Evolutionary conservation across 495 filamentous ascomycete genomes (phyloP).

Genomic region (Bacidia gigantensis): DNA sequence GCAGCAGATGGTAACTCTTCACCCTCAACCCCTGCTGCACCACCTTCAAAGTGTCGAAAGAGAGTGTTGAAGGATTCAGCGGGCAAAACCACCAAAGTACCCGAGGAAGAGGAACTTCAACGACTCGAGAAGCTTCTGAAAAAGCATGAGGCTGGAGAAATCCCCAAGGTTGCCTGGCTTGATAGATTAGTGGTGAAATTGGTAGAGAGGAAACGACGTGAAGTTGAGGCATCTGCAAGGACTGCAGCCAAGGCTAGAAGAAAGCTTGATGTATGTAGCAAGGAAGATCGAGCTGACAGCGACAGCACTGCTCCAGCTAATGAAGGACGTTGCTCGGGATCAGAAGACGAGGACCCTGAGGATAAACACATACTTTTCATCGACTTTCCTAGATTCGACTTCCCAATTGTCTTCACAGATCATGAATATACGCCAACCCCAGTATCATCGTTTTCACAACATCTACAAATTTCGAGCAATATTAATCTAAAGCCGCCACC

Average conservation of each 20-base stretch:
- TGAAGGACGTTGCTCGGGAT: constrained; percentile 18
- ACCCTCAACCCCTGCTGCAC: constrained; percentile 61
- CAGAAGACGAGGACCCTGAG: constrained; percentile 29
- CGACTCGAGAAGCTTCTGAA: constrained; percentile 80
- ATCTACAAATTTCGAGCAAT: constrained; percentile 47
- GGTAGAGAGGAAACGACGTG: constrained; percentile 58
- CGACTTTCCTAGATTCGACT: constrained; percentile 89
- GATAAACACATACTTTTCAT: constrained; percentile 62
- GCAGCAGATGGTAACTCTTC: constrained; percentile 76
- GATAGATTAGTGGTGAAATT: constrained; percentile 84
- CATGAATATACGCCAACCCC: constrained; percentile 80
- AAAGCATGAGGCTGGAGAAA: constrained; percentile 95
- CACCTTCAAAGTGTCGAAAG: constrained; percentile 29
- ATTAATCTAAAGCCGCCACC: constrained; percentile 61
- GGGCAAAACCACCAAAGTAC: constrained; percentile 32
- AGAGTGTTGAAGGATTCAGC: constrained; percentile 33
- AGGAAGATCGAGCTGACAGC: constrained; percentile 19
- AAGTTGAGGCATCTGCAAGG: constrained; percentile 34
- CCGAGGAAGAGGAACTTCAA: constrained; percentile 61
- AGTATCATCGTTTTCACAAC: constrained; percentile 54
- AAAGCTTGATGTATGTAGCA: constrained; percentile 14
- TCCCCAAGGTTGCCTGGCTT: constrained; percentile 84
- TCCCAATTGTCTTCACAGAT: constrained; percentile 89
- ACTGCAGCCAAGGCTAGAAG: constrained; percentile 18
- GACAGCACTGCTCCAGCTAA: constrained; percentile 22